Percentiles rank a stretch among this genome's conserved stretches.
phyloP scores from a whole-genome alignment of 2,329 filamentous ascomycete species.

The Shiraia sp. region DNA sequence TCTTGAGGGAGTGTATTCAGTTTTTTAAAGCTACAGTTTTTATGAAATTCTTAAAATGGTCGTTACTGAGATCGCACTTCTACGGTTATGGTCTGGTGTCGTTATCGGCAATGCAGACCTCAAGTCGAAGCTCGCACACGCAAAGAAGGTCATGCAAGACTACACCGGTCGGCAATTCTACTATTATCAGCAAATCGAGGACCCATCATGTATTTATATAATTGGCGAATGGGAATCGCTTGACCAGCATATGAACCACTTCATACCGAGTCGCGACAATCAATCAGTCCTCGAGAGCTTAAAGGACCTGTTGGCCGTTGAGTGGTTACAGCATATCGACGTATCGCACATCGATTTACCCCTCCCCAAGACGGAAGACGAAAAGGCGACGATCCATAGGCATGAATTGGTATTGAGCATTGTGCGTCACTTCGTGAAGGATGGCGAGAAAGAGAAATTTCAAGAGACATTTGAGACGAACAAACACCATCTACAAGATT shows the following conservation, averaged over 20 bases:
- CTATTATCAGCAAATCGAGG: conserved; percentile 50
- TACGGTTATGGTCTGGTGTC: conserved; percentile 39
- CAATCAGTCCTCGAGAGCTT: conserved; percentile 45
- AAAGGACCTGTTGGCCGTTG: conserved; percentile 44
- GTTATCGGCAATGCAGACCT: conserved; percentile 23
- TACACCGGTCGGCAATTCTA: conserved; percentile 45
- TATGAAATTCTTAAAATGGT: conserved; percentile 37
- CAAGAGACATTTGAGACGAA: conserved; percentile 26
- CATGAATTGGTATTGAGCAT: conserved; percentile 34
- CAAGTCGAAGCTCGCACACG: conserved; percentile 39
- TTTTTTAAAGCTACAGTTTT: no score
- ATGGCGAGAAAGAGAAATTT: conserved; percentile 28
- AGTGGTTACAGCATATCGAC: conserved; percentile 52
- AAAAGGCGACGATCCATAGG: conserved; percentile 1
- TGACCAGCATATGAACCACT: conserved; percentile 47
- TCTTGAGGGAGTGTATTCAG: not conserved
- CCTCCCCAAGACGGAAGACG: conserved; percentile 14
- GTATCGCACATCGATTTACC: conserved; percentile 39
- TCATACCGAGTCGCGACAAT: conserved; percentile 50
- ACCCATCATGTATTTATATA: conserved; percentile 49
- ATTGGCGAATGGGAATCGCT: conserved; percentile 53
- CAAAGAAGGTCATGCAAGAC: conserved; percentile 43
- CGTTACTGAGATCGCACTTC: conserved; percentile 53
- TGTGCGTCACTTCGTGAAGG: conserved; percentile 38
- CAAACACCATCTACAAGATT: conserved; percentile 28